Base-by-base conservation (phyloP, 129 eudicot species). In the Lonicera japonica region DNA sequence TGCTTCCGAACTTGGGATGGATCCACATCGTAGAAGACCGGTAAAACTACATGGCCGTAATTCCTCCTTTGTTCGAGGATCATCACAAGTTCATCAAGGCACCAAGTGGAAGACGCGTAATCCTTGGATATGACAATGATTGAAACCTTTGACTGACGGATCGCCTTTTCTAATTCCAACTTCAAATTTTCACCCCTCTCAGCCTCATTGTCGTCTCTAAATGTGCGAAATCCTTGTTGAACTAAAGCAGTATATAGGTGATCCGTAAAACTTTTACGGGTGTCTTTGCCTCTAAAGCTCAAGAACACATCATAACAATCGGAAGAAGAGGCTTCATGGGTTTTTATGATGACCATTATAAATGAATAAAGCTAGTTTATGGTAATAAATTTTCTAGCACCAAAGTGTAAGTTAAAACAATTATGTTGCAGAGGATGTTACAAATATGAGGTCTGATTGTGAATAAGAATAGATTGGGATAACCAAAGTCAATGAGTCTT, bases 1-100 rank as follows among this genome's bases (percentile, higher is more conserved):
- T 67, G 71, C 21, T 56, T 13, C 16, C 71, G 21, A 21, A 67
- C 55, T 0, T 67, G 21, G 0, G 40, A 39, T 2, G 71, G 71
- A 11, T 67, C 64, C 19, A 67, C 63, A 36, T 54, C 12, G 17
- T 54, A 67, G 63, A 67, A 67, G 8, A 67, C 54, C 0, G 71
- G 71, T 16, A 67, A 21, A 11, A 67, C 24, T 9, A 38, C 11
- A 13, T 55, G 63, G 0, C 43, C 54, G 16, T 9, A 18, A 5
- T 13, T 23, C 54, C 41, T 56, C 22, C 24, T 39, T 40, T 23
- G 17, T 2, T 67, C 43, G 2, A 67, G 40, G 8, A 67, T 67
- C 63, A 36, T 56, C 15, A 56, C 41, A 22, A 67, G 71, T 24
- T 67, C 71, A 56, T 67, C 63, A 5, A 67, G 64, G 63, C 71